Evolutionary conservation across 2,329 filamentous ascomycete genomes (phyloP).

Genomic region (Periconia sp.): DNA sequence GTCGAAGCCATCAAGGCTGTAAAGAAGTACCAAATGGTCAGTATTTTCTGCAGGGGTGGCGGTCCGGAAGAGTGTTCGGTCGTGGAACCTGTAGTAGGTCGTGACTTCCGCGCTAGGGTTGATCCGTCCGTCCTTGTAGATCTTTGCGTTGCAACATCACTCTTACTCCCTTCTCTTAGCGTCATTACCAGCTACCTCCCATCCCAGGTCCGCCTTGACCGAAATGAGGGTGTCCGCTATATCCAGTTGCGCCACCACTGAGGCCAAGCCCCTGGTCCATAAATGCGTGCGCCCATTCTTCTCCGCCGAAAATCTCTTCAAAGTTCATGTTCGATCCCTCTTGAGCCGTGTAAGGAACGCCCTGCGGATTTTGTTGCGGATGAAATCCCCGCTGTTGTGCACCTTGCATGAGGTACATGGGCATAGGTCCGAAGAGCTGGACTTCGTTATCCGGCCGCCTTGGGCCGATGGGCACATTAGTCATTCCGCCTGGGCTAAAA

Average conservation of each 20-base stretch:
- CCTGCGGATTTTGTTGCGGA: slow-evolving; percentile 28
- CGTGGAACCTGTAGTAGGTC: no score
- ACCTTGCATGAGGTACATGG: slow-evolving; percentile 71
- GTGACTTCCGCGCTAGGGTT: no score
- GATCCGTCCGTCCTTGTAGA: no score
- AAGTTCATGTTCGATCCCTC: slow-evolving; percentile 38
- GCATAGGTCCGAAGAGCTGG: slow-evolving; percentile 73
- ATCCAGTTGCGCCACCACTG: slow-evolving; percentile 26
- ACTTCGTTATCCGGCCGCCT: slow-evolving; percentile 68
- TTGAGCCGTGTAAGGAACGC: slow-evolving; percentile 22
- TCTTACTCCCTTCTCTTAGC: not conserved
- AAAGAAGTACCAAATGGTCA: no score
- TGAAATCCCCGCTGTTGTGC: slow-evolving; percentile 33
- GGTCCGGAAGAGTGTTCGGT: no score
- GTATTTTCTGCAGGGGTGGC: no score
- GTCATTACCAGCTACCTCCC: slow-evolving; percentile 25
- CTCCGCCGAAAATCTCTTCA: slow-evolving; percentile 45
- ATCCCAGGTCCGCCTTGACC: slow-evolving; percentile 26
- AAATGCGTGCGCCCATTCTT: slow-evolving; percentile 49
- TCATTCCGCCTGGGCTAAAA: slow-evolving; percentile 28
- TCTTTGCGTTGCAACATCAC: not conserved
- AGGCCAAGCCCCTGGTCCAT: slow-evolving; percentile 42
- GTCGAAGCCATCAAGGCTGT: no score
- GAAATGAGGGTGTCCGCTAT: slow-evolving; percentile 23
- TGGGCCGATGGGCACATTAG: slow-evolving; percentile 18